Evolutionary conservation across 305 asterid genomes (phyloP).

Genomic region (Fraxinus angustifolia): DNA sequence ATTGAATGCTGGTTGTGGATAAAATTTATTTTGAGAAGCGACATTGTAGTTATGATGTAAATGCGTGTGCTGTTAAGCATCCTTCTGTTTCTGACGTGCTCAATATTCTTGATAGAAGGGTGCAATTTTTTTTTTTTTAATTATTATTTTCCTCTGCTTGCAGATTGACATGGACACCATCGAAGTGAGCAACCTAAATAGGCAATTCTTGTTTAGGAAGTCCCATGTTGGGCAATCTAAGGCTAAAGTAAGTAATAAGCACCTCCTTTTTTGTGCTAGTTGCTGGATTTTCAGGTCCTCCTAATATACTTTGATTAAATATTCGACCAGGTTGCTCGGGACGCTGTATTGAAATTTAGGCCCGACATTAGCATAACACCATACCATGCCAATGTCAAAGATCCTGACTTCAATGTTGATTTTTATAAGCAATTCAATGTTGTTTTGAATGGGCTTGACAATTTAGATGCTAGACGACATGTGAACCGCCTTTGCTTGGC

Average conservation of each 20-base stretch:
- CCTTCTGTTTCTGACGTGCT: neutral
- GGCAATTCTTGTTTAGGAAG: conserved; percentile 93
- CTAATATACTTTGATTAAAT: conserved; percentile 27
- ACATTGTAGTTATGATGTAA: neutral
- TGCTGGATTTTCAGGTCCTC: conserved; percentile 19
- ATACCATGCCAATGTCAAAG: conserved; percentile 92
- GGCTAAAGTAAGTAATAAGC: conserved; percentile 71
- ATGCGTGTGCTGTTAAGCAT: neutral
- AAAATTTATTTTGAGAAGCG: conserved; percentile 2
- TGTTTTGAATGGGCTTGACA: conserved; percentile 94
- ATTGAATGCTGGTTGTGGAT: neutral
- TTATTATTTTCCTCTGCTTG: conserved; percentile 25
- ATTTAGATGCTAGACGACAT: conserved; percentile 97
- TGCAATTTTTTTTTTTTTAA: conserved; percentile 12
- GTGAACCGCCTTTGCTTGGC: conserved; percentile 99
- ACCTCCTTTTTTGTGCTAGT: neutral
- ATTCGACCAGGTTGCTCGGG: conserved; percentile 88
- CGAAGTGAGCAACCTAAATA: conserved; percentile 95
- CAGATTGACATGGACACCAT: conserved; percentile 99
- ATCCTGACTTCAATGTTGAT: conserved; percentile 83
- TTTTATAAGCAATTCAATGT: conserved; percentile 87
- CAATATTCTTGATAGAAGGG: conserved; percentile 11
- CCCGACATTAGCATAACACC: conserved; percentile 80
- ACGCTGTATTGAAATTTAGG: conserved; percentile 87
- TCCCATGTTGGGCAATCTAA: conserved; percentile 95